Evolutionary conservation across 257 asterid species (phyloP).

Genomic region (Anisodus tanguticus): DNA sequence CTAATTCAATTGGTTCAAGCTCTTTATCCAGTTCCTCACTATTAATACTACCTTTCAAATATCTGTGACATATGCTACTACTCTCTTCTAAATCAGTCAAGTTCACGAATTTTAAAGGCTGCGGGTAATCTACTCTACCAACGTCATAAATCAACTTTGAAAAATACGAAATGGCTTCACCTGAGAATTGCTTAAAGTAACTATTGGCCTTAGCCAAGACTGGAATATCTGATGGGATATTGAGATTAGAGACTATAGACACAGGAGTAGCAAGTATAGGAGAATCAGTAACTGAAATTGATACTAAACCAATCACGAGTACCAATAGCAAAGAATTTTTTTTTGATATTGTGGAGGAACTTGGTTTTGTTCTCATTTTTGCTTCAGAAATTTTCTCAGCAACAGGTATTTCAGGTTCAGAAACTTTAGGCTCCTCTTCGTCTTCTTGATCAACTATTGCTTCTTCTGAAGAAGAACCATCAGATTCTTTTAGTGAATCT

Average conservation of each 20-base stretch:
- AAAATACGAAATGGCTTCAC: conserved; percentile 42
- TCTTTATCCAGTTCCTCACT: conserved; percentile 24
- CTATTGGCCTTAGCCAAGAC: conserved; percentile 40
- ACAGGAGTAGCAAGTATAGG: conserved; percentile 44
- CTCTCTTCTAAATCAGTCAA: conserved; percentile 44
- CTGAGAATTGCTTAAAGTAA: conserved; percentile 46
- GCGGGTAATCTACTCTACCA: conserved; percentile 41
- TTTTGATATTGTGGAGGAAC: conserved; percentile 41
- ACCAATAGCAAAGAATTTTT: conserved; percentile 46
- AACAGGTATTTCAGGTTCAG: conserved; percentile 22
- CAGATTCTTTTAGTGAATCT: conserved; percentile 44
- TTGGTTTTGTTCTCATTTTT: conserved; percentile 39
- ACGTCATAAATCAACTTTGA: conserved; percentile 42
- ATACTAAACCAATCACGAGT: conserved; percentile 48
- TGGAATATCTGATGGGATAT: conserved; percentile 44
- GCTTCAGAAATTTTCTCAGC: conserved; percentile 39
- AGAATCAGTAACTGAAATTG: conserved; percentile 42
- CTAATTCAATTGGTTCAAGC: conserved; percentile 40
- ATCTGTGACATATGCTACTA: neutral
- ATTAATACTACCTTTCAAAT: neutral
- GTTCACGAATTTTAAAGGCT: conserved; percentile 56
- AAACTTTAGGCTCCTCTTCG: conserved; percentile 31
- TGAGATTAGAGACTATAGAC: conserved; percentile 38
- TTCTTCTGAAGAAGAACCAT: conserved; percentile 37
- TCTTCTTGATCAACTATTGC: conserved; percentile 1